Evolutionary conservation across 2,329 filamentous ascomycete genomes (phyloP), one percentile per base, ranked within the genome.

Genomic region (Hypoxylon rubiginosum): DNA sequence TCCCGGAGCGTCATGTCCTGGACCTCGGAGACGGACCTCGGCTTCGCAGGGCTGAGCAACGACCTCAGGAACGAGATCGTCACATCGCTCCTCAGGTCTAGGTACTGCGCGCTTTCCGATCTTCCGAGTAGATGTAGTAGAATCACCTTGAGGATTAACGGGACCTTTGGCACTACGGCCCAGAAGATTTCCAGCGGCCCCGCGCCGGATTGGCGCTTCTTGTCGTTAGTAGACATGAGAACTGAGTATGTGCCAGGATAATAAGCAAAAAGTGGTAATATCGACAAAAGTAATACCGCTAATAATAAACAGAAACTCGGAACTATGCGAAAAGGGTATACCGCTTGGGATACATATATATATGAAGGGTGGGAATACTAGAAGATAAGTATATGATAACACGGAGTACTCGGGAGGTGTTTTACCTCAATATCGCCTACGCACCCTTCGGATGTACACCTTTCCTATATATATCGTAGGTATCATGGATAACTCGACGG

Each of bases 31-130:
- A 97, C 79, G 26, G 88, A 82, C 10, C 72, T 75, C 0, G 84
- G 82, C 15, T 79, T 80, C 1, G 79, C 77, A 2, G 82, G 79
- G 13, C 78, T 76, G 55, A 93, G 77, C 58, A 93, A 82, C 0
- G 86, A 86, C 19, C 92, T 90, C n/a, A 97, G 77, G 15, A 96
- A 81, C 26, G 88, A 86, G 60, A 97, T 84, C 0, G 86, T 89
- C 58, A 97, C 75, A 61, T 92, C 91, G 13, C 91, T 95, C 55
- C 86, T 86, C 3, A 97, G 81, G 76, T 97, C 91, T 80, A 95
- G 90, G 81, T 96, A 93, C 50, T 88, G 87, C 4, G 91, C 88
- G 7, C 89, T 89, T 34, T 90, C 84, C 0, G 94, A 93, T 43
- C 91, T 79, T 28, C 85, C 86, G 7, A 97, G 82, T 2, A 89